phyloP scores from a whole-genome alignment of 257 asterid species.

The Primulina huaijiensis region DNA sequence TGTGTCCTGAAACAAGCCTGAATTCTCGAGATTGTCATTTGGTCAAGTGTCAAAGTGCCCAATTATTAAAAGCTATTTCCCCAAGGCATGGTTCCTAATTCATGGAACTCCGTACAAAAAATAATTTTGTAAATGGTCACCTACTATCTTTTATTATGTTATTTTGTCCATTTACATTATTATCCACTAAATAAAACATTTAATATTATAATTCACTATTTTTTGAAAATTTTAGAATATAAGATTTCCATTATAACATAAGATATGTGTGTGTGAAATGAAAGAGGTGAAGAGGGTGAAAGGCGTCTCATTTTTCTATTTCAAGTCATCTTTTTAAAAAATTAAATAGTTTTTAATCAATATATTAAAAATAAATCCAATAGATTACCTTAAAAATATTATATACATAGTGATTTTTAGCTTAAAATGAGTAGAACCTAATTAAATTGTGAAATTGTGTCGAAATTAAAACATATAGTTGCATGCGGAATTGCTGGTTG shows the following conservation, averaged over 20 bases:
- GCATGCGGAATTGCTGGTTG: constrained; percentile 6
- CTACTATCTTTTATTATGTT: neutral
- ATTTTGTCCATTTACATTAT: neutral
- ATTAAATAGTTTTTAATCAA: too few relatives aligned
- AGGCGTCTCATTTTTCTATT: too few relatives aligned
- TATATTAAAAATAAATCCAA: too few relatives aligned
- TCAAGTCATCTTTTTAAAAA: too few relatives aligned
- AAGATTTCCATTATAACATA: too few relatives aligned
- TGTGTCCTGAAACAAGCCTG: neutral
- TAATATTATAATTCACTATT: neutral
- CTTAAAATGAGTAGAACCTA: neutral
- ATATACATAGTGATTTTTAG: too few relatives aligned
- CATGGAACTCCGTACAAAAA: neutral
- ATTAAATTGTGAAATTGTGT: neutral
- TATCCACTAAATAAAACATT: neutral
- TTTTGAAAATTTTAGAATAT: too few relatives aligned
- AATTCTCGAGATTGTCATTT: neutral
- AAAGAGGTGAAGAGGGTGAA: too few relatives aligned
- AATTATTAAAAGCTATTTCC: neutral
- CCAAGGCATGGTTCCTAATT: neutral
- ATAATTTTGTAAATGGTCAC: too few relatives aligned
- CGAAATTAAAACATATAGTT: neutral
- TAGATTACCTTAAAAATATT: too few relatives aligned
- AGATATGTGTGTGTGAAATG: too few relatives aligned
- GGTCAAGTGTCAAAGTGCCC: neutral